Base-by-base conservation (phyloP, 179 eudicot genomes). In the Pouteria campechiana region DNA sequence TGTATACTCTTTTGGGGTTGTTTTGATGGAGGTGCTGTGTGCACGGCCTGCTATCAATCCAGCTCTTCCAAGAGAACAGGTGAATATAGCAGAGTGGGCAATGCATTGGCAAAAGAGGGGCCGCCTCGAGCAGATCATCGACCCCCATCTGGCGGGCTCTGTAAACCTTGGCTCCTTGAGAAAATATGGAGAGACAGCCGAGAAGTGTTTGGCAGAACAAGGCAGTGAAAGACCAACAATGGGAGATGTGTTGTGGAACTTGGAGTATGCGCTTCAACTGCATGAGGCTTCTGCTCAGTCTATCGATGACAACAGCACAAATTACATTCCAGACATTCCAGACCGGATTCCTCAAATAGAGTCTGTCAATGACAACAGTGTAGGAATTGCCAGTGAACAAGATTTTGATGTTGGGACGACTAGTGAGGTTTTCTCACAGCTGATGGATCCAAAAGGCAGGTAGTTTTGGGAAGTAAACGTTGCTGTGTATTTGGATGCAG, bases 41-140 rank as follows among this genome's bases (percentile, higher is more conserved):
- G 63, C 63, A 10, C 15, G 63, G 20, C 55, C 63, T n/a, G 63
- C 63, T 1, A 57, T 48, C n/a, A 48, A 41, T 25, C 63, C 55
- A 14, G 16, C 55, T 21, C 34, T 57, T 2, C 48, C 55, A 11
- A 48, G 63, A 48, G 63, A 57, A 13, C 63, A 57, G 48, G 63
- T 57, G 9, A 57, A 57, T 34, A 39, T 57, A 15, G 63, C 55
- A n/a, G 63, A 57, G 34, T 57, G 63, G 63, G 63, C 63, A 2
- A 40, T 57, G 43, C 20, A 17, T 12, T 48, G 63, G 63, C 55
- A 57, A 13, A 39, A 41, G 43, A 57, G 41, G 13, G 63, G 63
- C 7, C 48, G 24, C n/a, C 5, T 57, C 14, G 42, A 41, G 42
- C 25, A 41, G 13, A 47, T 56, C 13, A 39, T 56, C 1, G 54